Percentiles rank a stretch among this genome's conserved stretches.
These are phyloP conservation scores for Cyberlindnera xishuangbannaensis DNA, from an alignment of 805 yeast genomes.

Conservation along the genomic window DNA sequence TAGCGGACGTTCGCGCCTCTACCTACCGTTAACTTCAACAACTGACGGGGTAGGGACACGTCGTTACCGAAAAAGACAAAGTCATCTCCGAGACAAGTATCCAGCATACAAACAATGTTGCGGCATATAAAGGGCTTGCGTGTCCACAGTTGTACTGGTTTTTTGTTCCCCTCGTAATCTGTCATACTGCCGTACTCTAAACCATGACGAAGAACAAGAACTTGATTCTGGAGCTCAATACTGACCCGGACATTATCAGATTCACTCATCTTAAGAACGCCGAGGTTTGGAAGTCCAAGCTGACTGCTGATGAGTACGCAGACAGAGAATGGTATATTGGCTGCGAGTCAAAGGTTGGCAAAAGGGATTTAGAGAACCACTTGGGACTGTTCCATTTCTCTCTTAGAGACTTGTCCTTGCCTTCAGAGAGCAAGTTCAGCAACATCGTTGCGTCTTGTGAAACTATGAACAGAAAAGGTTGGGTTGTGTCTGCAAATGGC, in stretches of 20 bases:
- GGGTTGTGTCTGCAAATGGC: slow-evolving; percentile 25
- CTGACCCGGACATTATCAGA: slow-evolving; percentile 29
- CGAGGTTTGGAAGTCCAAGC: slow-evolving; percentile 29
- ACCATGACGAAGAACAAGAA: slow-evolving; percentile 9
- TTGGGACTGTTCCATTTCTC: slow-evolving; percentile 34
- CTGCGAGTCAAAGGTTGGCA: slow-evolving; percentile 22
- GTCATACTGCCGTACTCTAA: too few relatives aligned
- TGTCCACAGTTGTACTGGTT: too few relatives aligned
- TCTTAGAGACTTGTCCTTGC: slow-evolving; percentile 25
- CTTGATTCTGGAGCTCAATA: slow-evolving; percentile 12
- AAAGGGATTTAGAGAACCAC: slow-evolving; percentile 10
- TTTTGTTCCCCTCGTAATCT: too few relatives aligned
- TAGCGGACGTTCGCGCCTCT: slow-evolving; percentile 12
- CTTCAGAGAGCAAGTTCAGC: slow-evolving; percentile 13
- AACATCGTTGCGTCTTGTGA: slow-evolving; percentile 36
- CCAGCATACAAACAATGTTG: too few relatives aligned
- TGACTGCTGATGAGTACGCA: slow-evolving; percentile 31
- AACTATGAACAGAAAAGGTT: slow-evolving; percentile 33
- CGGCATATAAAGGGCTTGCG: too few relatives aligned
- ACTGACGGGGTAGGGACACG: too few relatives aligned
- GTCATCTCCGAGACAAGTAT: too few relatives aligned
- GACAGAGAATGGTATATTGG: slow-evolving; percentile 33
- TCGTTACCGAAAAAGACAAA: too few relatives aligned
- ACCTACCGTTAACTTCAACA: slow-evolving; percentile 10
- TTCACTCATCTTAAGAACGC: slow-evolving; percentile 33